Evolutionary conservation across 768 basidiomycete species (phyloP).

Genomic region (Vararia minispora): DNA sequence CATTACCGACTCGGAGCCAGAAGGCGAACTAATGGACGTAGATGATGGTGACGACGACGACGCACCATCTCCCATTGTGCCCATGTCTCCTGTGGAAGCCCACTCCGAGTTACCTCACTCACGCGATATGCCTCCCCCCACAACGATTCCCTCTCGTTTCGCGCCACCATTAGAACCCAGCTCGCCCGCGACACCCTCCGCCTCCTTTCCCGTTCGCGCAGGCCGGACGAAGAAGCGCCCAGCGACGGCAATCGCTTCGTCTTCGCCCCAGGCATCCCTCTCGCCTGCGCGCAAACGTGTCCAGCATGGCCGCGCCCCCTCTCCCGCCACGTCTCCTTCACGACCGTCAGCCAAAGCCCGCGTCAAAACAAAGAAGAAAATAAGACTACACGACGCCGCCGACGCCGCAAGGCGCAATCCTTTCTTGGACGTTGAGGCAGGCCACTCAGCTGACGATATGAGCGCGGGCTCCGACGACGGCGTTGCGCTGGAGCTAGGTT

Average conservation of each 20-base stretch:
- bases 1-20: too few species aligned
- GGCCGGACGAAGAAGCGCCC: conserved; percentile 21
- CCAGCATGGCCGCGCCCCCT: conserved; percentile 11
- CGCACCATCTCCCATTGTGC: conserved; percentile 1
- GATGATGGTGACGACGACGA: conserved; percentile 7
- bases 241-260: conserved; percentile 14
- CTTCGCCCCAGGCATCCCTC: conserved; percentile 22
- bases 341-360: conserved; percentile 11
- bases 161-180: conserved; percentile 13
- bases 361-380: conserved; percentile 17
- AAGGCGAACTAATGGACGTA: too few species aligned
- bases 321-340: conserved; percentile 4
- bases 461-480: conserved; percentile 52
- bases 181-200: conserved; percentile 20
- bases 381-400: conserved; percentile 18
- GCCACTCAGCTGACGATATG: conserved; percentile 72
- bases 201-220: conserved; percentile 36
- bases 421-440: conserved; percentile 59
- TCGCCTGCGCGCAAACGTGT: conserved; percentile 23
- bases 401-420: conserved; percentile 29
- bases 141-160: conserved; percentile 21
- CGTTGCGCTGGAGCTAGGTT: conserved; percentile 35
- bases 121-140: conserved; percentile 24
- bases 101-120: neutral
- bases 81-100: conserved; percentile 1